phyloP scores from a whole-genome alignment of 345 rosid genomes.

The Hibiscus tridactylites region DNA sequence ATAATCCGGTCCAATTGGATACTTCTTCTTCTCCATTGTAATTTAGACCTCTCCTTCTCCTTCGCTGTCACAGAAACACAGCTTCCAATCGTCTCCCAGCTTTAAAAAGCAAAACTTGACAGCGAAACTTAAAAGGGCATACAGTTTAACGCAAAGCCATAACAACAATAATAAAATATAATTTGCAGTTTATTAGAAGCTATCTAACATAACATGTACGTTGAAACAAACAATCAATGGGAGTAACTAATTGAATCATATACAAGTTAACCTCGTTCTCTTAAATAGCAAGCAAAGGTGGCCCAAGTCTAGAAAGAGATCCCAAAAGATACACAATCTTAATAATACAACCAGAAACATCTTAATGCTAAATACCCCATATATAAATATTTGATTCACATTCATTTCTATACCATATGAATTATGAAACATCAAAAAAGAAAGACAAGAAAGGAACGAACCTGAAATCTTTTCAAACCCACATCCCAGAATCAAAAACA shows the following conservation, averaged over 20 bases:
- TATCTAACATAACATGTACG: not conserved
- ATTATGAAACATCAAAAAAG: not conserved
- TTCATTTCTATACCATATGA: not conserved
- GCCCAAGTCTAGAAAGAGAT: not conserved
- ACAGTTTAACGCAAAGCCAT: not conserved
- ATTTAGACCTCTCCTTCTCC: slow-evolving; percentile 3
- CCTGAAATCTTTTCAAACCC: not conserved
- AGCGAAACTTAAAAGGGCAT: not conserved
- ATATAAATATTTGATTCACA: not conserved
- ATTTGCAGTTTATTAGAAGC: not conserved
- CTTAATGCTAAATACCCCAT: not conserved
- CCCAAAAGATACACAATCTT: not conserved
- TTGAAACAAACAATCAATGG: not conserved
- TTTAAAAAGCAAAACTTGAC: not conserved
- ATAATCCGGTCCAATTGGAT: slow-evolving; percentile 74
- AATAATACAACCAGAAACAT: not conserved
- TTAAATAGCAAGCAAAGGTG: not conserved
- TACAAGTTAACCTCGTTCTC: not conserved
- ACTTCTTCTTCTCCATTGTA: slow-evolving; percentile 79
- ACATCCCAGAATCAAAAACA: not conserved
- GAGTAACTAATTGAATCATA: not conserved
- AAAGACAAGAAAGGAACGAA: not conserved
- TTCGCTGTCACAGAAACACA: slow-evolving; percentile 16
- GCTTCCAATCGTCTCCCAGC: not conserved
- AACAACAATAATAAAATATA: not conserved